Evolutionary conservation across 176 grass and related monocot species (phyloP).

Genomic region (Ensete glaucum): DNA sequence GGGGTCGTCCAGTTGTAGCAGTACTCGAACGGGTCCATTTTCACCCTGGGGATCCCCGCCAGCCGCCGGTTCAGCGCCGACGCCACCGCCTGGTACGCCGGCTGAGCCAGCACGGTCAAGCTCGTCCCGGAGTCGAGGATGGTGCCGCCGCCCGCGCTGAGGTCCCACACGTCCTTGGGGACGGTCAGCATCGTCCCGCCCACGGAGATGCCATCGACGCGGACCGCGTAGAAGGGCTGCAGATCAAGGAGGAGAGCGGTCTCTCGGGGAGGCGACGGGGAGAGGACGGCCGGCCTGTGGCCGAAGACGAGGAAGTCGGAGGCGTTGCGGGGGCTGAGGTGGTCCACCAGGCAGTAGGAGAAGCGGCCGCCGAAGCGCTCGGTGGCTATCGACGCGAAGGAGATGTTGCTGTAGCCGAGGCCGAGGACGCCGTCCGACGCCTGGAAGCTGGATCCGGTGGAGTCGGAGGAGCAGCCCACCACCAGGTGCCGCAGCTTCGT

Average conservation of each 20-base stretch:
- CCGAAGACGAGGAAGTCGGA: constrained; percentile 69
- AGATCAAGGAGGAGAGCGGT: constrained; percentile 34
- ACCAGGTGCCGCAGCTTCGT: constrained; percentile 53
- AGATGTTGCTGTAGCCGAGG: constrained; percentile 46
- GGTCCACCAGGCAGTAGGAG: constrained; percentile 86
- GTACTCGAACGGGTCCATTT: constrained; percentile 40
- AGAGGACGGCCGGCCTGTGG: constrained; percentile 15
- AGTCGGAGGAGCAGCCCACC: constrained; percentile 49
- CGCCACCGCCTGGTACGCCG: constrained; percentile 39
- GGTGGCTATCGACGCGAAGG: constrained; percentile 41
- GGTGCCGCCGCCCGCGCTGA: constrained; percentile 26
- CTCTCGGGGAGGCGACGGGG: background rate
- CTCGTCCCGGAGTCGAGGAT: constrained; percentile 80
- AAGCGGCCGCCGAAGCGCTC: constrained; percentile 43
- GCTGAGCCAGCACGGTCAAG: constrained; percentile 31
- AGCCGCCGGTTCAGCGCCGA: constrained; percentile 33
- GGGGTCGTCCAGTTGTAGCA: constrained; percentile 62
- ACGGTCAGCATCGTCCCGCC: constrained; percentile 39
- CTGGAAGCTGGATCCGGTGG: constrained; percentile 30
- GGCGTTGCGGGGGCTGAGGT: constrained; percentile 39
- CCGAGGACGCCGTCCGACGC: constrained; percentile 59
- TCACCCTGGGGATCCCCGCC: constrained; percentile 27
- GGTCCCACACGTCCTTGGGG: constrained; percentile 43
- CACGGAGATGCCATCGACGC: constrained; percentile 30
- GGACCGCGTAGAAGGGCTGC: constrained; percentile 26